phyloP scores from a whole-genome alignment of 2,329 filamentous ascomycete genomes.

The Fusarium metavorans region DNA sequence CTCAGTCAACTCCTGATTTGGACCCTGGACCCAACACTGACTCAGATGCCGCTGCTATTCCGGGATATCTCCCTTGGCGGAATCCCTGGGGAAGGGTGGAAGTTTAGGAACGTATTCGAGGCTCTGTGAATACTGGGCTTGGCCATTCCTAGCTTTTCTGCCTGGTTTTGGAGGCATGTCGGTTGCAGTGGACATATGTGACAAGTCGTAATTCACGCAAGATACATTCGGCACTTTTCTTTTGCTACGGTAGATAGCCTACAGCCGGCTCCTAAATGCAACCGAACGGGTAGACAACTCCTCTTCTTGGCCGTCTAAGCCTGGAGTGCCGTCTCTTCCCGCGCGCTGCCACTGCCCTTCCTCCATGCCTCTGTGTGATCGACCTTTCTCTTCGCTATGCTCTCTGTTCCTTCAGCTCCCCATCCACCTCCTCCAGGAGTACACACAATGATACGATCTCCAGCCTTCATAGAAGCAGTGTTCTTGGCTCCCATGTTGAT shows the following conservation, averaged over 20 bases:
- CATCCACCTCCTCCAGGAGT: slow-evolving; percentile 86
- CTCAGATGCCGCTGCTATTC: neutral
- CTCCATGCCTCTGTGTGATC: slow-evolving; percentile 69
- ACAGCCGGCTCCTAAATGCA: neutral
- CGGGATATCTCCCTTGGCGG: neutral
- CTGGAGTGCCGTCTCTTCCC: slow-evolving; percentile 71
- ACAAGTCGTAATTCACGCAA: neutral
- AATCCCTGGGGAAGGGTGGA: neutral
- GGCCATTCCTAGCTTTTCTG: neutral
- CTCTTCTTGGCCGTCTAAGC: slow-evolving; percentile 49
- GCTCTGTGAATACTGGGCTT: neutral
- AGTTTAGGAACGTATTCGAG: neutral
- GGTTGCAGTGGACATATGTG: neutral
- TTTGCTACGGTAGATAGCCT: neutral
- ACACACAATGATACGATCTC: slow-evolving; percentile 81
- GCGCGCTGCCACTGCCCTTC: slow-evolving; percentile 67
- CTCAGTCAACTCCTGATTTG: neutral
- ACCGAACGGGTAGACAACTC: neutral
- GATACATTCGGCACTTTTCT: neutral
- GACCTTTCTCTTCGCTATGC: slow-evolving; percentile 57
- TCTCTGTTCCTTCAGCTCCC: slow-evolving; percentile 72
- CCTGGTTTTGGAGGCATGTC: neutral
- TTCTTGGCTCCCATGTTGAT: slow-evolving; percentile 86
- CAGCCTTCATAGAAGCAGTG: slow-evolving; percentile 79
- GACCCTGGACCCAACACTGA: neutral